Evolutionary conservation across 2,329 filamentous ascomycete genomes (phyloP).

Genomic region (Aspergillus aculeatinus): DNA sequence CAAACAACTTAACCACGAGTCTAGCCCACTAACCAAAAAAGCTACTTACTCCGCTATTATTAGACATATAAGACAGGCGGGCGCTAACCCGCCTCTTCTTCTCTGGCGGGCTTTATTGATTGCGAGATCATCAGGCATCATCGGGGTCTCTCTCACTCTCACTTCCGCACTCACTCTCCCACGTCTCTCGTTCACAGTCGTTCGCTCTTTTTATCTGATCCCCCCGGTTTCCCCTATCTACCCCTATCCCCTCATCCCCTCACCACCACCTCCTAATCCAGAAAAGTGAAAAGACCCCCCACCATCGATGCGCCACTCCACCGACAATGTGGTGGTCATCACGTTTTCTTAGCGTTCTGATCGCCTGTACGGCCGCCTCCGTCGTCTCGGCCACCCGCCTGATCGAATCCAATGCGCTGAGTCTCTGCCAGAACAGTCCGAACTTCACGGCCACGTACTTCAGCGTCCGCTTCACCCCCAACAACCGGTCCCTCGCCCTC

Average conservation of each 20-base stretch:
- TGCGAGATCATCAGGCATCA: not conserved
- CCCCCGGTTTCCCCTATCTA: not conserved
- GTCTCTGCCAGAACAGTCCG: conserved; percentile 77
- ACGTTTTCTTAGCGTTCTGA: conserved; percentile 34
- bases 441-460: conserved; percentile 85
- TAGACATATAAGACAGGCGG: not conserved
- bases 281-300: not conserved
- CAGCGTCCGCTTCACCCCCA: conserved; percentile 65
- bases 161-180: not conserved
- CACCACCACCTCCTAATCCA: not conserved
- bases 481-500: conserved; percentile 69
- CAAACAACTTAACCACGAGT: no score
- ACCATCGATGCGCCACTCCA: not conserved
- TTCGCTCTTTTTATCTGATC: not conserved
- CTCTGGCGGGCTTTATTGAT: not conserved
- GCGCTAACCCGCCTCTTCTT: not conserved
- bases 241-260: not conserved
- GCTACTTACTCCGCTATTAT: not conserved
- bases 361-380: conserved; percentile 42
- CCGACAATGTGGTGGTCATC: conserved; percentile 15
- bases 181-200: not conserved
- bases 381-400: conserved; percentile 61
- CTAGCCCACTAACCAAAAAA: not conserved
- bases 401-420: conserved; percentile 79
- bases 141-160: not conserved